Percentiles rank a stretch among this genome's conserved stretches.
These are phyloP conservation scores for Saccharomyces hybrid DNA, from an alignment of 1,139 yeast species.

Conservation along the genomic window DNA sequence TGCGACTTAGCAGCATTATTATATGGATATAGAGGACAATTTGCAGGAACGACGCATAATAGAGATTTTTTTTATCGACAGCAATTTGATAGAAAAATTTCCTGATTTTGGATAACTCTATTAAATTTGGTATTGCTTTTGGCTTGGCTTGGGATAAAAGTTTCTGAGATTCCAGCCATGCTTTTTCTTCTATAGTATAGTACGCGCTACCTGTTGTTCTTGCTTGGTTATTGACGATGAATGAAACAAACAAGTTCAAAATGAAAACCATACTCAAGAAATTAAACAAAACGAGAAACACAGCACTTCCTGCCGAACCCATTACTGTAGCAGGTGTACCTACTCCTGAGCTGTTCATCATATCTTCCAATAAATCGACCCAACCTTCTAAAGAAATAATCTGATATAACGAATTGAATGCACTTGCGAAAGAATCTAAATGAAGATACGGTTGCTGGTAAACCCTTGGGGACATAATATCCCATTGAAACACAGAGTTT, in stretches of 20 bases:
- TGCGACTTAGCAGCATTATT: slow-evolving; percentile 53
- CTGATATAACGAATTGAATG: slow-evolving; percentile 69
- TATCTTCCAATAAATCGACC: slow-evolving; percentile 65
- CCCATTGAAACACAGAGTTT: slow-evolving; percentile 64
- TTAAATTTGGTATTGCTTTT: slow-evolving; percentile 48
- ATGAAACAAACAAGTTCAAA: slow-evolving; percentile 80
- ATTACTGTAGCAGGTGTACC: slow-evolving; percentile 52
- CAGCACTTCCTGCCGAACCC: slow-evolving; percentile 63
- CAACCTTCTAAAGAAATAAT: slow-evolving; percentile 91
- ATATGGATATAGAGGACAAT: slow-evolving; percentile 50
- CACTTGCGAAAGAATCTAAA: slow-evolving; percentile 56
- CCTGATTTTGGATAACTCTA: slow-evolving; percentile 35
- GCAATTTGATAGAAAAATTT: slow-evolving; percentile 46
- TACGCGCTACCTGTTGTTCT: slow-evolving; percentile 81
- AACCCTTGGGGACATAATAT: slow-evolving; percentile 64
- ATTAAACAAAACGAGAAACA: slow-evolving; percentile 68
- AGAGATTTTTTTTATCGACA: slow-evolving; percentile 40
- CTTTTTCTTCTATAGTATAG: slow-evolving; percentile 69
- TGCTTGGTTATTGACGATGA: slow-evolving; percentile 79
- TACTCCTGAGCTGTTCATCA: slow-evolving; percentile 66
- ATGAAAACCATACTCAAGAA: slow-evolving; percentile 77
- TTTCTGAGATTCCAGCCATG: slow-evolving; percentile 82
- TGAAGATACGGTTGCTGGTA: slow-evolving; percentile 57
- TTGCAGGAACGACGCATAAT: slow-evolving; percentile 34
- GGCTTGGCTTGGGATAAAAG: slow-evolving; percentile 65